phyloP scores from a whole-genome alignment of 2,329 filamentous ascomycete species.

The Paraconiothyrium brasiliense region DNA sequence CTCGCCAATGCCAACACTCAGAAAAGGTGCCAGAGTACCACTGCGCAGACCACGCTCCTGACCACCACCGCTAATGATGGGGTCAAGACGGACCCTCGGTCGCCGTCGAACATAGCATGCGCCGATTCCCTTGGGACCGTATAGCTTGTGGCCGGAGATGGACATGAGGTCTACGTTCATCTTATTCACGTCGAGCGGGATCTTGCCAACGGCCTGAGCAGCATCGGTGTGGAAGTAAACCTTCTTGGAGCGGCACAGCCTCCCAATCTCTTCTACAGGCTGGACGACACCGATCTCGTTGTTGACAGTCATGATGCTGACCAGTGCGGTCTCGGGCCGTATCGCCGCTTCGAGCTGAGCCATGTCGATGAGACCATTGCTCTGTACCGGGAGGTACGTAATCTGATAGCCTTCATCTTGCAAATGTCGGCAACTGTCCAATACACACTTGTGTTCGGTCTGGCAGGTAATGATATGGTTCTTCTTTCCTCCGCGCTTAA shows the following conservation, averaged over 20 bases:
- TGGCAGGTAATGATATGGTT: slow-evolving; percentile 97
- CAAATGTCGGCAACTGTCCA: slow-evolving; percentile 95
- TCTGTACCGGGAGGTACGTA: slow-evolving; percentile 93
- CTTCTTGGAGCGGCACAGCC: slow-evolving; percentile 88
- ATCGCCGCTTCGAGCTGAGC: slow-evolving; percentile 88
- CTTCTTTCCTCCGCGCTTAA: slow-evolving; percentile 92
- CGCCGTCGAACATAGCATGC: slow-evolving; percentile 95
- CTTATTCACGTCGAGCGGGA: slow-evolving; percentile 93
- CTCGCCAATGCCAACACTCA: slow-evolving; percentile 93
- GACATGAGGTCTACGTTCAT: slow-evolving; percentile 99
- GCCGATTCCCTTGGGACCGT: slow-evolving; percentile 95
- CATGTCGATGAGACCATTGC: slow-evolving; percentile 85
- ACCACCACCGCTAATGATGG: slow-evolving; percentile 94
- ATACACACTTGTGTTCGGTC: slow-evolving; percentile 98
- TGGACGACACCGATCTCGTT: slow-evolving; percentile 99
- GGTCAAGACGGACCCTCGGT: slow-evolving; percentile 91
- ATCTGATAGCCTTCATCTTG: slow-evolving; percentile 97
- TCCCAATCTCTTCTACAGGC: slow-evolving; percentile 91
- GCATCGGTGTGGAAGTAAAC: slow-evolving; percentile 98
- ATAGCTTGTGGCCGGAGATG: slow-evolving; percentile 98
- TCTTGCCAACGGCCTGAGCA: slow-evolving; percentile 98
- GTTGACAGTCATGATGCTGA: slow-evolving; percentile 99
- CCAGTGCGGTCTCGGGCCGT: slow-evolving; percentile 86
- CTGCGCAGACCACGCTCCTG: slow-evolving; percentile 95
- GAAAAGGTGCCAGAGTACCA: slow-evolving; percentile 87